Evolutionary conservation across 257 asterid species (phyloP), one percentile per base, ranked within the genome.

Genomic region (Scutellaria baicalensis): DNA sequence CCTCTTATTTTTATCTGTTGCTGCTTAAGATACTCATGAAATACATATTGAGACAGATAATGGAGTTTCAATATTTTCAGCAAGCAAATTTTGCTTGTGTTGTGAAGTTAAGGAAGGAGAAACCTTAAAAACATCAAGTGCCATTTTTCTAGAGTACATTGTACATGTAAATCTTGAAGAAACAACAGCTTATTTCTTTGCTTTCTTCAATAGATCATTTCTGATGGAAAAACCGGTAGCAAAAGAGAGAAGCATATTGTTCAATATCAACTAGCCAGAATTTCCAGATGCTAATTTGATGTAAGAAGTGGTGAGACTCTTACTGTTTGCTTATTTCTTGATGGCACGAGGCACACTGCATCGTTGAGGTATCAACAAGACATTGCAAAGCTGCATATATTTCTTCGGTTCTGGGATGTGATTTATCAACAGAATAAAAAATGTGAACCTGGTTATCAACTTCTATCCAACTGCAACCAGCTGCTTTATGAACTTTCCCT

Each of bases 381-480:
- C 75, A 71, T 39, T 74, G 82, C 81, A 92, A 80, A 77, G 79
- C 75, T 21, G 81, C 77, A 74, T 85, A 86, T 74, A 87, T 84
- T 55, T 88, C 89, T 67, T 75, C 87, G 9, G 73, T 65, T 77
- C 67, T 84, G 38, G 85, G 89, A 76, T 92, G 98, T 11, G 82
- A 82, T 84, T 73, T 84, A 69, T 84, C 96, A 49, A 82, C 86
- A 27, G 91, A 86, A 64, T 70, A 64, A 70, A 92, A 88, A 9
- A 51, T 81, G 67, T 82, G 86, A 78, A 92, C 83, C 59, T 68
- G 80, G 52, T 70, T 80, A 50, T 89, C 88, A 55, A 82, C 72
- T 77, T 89, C 96, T 51, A 89, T 81, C 96, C 98, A 89, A 78
- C 98, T 89, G 69, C 96, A 88, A 50, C 98, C 96, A 4, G 82